phyloP scores from a whole-genome alignment of 345 rosid species.

The Luvunga scandens region DNA sequence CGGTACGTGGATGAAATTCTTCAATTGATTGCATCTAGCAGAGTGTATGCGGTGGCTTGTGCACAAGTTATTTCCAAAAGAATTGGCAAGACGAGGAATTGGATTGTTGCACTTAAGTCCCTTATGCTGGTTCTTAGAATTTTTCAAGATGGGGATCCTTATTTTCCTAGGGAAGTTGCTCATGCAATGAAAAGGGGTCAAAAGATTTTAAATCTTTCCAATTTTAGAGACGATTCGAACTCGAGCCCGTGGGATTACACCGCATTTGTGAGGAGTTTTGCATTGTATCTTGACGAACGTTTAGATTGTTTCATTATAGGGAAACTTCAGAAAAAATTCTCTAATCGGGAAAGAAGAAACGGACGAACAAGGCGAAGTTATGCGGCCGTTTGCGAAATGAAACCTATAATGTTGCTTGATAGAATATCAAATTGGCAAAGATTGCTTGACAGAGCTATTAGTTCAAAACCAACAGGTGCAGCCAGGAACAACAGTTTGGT shows the following conservation, averaged over 20 bases:
- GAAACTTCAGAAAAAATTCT: constrained; percentile 52
- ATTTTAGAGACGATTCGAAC: constrained; percentile 63
- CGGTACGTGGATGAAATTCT: constrained; percentile 57
- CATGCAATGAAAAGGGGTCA: constrained; percentile 75
- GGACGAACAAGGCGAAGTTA: constrained; percentile 11
- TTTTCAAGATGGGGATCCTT: constrained; percentile 79
- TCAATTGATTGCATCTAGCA: constrained; percentile 46
- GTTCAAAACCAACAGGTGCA: constrained; percentile 57
- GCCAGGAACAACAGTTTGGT: constrained; percentile 56
- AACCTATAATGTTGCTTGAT: constrained; percentile 59
- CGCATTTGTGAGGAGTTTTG: constrained; percentile 57
- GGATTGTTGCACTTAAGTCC: constrained; percentile 86
- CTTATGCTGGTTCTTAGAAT: constrained; percentile 68
- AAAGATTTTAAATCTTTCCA: constrained; percentile 65
- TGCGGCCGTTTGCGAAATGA: constrained; percentile 53
- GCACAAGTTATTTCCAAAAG: constrained; percentile 61
- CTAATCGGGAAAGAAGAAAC: constrained; percentile 18
- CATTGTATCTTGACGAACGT: constrained; percentile 68
- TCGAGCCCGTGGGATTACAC: constrained; percentile 80
- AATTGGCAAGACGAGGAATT: constrained; percentile 63
- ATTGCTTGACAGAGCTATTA: constrained; percentile 67
- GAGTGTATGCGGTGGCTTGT: constrained; percentile 51
- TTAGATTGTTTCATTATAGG: constrained; percentile 69
- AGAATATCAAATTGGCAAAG: constrained; percentile 65
- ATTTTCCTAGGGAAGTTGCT: constrained; percentile 69